Percentiles rank a stretch among this genome's conserved stretches.
phyloP scores from a whole-genome alignment of 1,139 yeast genomes.

The Taphrina deformans region DNA sequence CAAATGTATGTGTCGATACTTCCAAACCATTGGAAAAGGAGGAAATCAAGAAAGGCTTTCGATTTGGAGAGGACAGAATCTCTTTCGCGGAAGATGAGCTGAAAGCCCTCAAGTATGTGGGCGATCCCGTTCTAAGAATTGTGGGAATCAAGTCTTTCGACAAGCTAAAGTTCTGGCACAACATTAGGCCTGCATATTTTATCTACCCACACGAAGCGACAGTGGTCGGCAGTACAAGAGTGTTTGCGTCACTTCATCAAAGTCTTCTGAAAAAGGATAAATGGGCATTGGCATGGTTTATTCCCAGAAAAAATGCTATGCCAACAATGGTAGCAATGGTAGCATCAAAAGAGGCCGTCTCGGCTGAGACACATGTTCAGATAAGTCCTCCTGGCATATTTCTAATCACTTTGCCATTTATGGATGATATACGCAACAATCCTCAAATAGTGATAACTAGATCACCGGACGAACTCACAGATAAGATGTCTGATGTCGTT shows the following conservation, averaged over 20 bases:
- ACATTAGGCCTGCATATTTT: conserved; percentile 58
- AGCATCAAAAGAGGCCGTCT: conserved; percentile 36
- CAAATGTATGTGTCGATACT: conserved; percentile 48
- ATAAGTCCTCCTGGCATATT: conserved; percentile 46
- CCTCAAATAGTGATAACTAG: conserved; percentile 39
- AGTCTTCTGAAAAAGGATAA: conserved; percentile 55
- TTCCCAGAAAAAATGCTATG: conserved; percentile 54
- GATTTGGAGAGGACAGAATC: conserved; percentile 53
- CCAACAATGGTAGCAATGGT: conserved; percentile 58
- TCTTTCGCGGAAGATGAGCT: conserved; percentile 49
- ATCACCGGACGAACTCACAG: conserved; percentile 45
- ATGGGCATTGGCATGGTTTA: conserved; percentile 74
- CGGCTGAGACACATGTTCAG: conserved; percentile 36
- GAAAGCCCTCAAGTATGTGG: conserved; percentile 46
- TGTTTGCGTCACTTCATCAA: conserved; percentile 68
- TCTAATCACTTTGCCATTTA: conserved; percentile 47
- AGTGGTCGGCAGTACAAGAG: conserved; percentile 62
- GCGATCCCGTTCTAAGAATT: conserved; percentile 54
- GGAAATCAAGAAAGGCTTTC: conserved; percentile 47
- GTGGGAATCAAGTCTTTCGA: conserved; percentile 63
- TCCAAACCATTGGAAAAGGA: conserved; percentile 51
- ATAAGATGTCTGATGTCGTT: conserved; percentile 49
- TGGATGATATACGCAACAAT: conserved; percentile 46
- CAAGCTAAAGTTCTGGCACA: conserved; percentile 48
- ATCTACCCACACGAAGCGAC: conserved; percentile 60